A percentile compares a stretch with the other conserved stretches of the same genome.
phyloP scores from a whole-genome alignment of 257 asterid species.

The Leptodermis oblonga region DNA sequence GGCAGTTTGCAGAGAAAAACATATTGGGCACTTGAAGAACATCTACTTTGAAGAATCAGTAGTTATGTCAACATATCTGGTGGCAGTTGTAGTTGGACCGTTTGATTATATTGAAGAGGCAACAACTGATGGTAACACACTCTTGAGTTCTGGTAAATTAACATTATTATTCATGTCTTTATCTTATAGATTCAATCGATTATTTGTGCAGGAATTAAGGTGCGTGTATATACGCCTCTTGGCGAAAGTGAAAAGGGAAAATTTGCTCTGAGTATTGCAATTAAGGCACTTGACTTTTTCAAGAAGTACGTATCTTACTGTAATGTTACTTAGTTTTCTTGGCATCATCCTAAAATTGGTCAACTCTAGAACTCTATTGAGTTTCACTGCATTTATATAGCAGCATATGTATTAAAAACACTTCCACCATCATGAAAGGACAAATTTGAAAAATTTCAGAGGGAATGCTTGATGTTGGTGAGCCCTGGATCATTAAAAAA shows the following conservation, averaged over 20 bases:
- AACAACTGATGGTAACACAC: conserved; percentile 68
- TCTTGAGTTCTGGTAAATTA: neutral
- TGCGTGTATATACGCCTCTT: conserved; percentile 76
- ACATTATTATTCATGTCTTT: neutral
- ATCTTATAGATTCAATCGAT: conserved; percentile 5
- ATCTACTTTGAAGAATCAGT: conserved; percentile 82
- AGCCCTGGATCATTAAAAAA: neutral
- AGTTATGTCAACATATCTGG: conserved; percentile 92
- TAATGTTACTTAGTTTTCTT: too few relatives aligned
- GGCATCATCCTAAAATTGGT: too few relatives aligned
- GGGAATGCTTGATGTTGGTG: neutral
- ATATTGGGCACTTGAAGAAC: conserved; percentile 50
- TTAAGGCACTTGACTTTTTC: conserved; percentile 72
- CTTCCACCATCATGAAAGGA: neutral
- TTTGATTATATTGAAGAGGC: conserved; percentile 86
- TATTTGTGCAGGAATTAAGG: conserved; percentile 53
- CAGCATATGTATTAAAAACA: neutral
- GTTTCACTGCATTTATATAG: too few relatives aligned
- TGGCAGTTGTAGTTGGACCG: conserved; percentile 87
- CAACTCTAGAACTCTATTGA: too few relatives aligned
- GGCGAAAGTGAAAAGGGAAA: conserved; percentile 80
- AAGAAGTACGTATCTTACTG: conserved; percentile 46
- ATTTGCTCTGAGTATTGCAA: conserved; percentile 84
- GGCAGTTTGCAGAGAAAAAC: conserved; percentile 67
- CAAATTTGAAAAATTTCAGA: neutral